A percentile compares a stretch with the other conserved stretches of the same genome.
These are phyloP conservation scores for Gentiana dahurica DNA, from an alignment of 257 asterid species.

Conservation along the genomic window DNA sequence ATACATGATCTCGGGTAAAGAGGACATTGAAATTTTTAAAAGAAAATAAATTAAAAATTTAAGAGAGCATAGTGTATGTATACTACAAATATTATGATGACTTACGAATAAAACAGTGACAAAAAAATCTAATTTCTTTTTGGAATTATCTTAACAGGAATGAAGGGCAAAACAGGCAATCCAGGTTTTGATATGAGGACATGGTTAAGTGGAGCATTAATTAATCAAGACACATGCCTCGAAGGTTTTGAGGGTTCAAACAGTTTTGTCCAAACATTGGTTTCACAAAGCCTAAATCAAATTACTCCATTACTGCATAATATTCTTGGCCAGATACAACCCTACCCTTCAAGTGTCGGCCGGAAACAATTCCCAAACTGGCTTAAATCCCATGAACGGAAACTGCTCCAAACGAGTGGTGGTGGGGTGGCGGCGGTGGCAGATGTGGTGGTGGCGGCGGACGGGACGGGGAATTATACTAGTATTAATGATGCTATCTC, in stretches of 20 bases:
- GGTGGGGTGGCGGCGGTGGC: slow-evolving; percentile 9
- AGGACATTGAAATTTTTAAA: too few relatives aligned
- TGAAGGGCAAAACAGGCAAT: slow-evolving; percentile 27
- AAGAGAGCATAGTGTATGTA: too few relatives aligned
- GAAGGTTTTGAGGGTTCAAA: slow-evolving; percentile 59
- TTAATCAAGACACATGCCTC: slow-evolving; percentile 43
- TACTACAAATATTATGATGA: too few relatives aligned
- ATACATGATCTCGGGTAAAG: too few relatives aligned
- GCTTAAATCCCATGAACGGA: slow-evolving; percentile 29
- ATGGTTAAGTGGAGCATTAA: slow-evolving; percentile 45
- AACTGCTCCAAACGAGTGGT: slow-evolving; percentile 26
- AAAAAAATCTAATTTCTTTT: not conserved
- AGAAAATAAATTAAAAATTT: too few relatives aligned
- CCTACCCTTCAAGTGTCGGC: slow-evolving; percentile 17
- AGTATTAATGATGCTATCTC: slow-evolving; percentile 30
- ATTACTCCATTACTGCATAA: slow-evolving; percentile 30
- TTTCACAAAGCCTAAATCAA: slow-evolving; percentile 43
- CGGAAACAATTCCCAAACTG: slow-evolving; percentile 52
- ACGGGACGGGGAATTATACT: slow-evolving; percentile 46
- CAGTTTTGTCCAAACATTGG: slow-evolving; percentile 29
- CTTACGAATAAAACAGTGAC: too few relatives aligned
- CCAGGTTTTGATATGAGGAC: slow-evolving; percentile 35
- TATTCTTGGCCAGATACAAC: slow-evolving; percentile 44
- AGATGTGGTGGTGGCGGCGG: slow-evolving; percentile 46
- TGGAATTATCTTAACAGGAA: slow-evolving; percentile 12